Conservation (phyloP, 768 basidiomycete genomes). For the Lactarius hatsudake region DNA sequence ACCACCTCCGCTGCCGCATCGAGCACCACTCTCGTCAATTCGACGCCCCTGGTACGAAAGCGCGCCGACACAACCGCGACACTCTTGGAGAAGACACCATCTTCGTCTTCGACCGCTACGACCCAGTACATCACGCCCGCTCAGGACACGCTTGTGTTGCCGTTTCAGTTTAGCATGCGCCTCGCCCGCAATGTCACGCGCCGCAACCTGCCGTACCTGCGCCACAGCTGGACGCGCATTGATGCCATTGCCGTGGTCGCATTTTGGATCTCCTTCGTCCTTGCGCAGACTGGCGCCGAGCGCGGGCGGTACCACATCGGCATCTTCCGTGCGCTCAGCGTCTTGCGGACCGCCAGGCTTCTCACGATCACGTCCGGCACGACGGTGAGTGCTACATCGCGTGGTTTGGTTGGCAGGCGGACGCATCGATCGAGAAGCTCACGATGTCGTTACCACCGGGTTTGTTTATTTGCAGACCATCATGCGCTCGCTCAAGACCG, state of each 20-base stretch:
- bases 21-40: slow-evolving; percentile 16
- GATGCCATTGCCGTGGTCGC: slow-evolving; percentile 82
- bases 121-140: neutral
- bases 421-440: neutral
- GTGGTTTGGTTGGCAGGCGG: neutral
- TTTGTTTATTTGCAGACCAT: slow-evolving; percentile 53
- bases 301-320: slow-evolving; percentile 70
- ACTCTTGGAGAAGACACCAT: slow-evolving; percentile 11
- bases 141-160: slow-evolving; percentile 39
- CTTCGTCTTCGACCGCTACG: slow-evolving; percentile 1
- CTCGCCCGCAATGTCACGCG: slow-evolving; percentile 54
- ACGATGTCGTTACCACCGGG: neutral
- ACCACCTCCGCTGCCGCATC: slow-evolving; percentile 22
- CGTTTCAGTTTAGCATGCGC: slow-evolving; percentile 60
- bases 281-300: slow-evolving; percentile 71
- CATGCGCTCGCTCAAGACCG: slow-evolving; percentile 88
- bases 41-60: neutral
- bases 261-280: slow-evolving; percentile 82
- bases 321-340: slow-evolving; percentile 84
- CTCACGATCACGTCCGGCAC: slow-evolving; percentile 90
- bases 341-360: slow-evolving; percentile 77
- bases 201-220: slow-evolving; percentile 78
- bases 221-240: slow-evolving; percentile 90
- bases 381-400: slow-evolving; percentile 51
- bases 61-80: slow-evolving; percentile 9